Conservation (phyloP, 208 protist species). For the Lotmaria passim region DNA sequence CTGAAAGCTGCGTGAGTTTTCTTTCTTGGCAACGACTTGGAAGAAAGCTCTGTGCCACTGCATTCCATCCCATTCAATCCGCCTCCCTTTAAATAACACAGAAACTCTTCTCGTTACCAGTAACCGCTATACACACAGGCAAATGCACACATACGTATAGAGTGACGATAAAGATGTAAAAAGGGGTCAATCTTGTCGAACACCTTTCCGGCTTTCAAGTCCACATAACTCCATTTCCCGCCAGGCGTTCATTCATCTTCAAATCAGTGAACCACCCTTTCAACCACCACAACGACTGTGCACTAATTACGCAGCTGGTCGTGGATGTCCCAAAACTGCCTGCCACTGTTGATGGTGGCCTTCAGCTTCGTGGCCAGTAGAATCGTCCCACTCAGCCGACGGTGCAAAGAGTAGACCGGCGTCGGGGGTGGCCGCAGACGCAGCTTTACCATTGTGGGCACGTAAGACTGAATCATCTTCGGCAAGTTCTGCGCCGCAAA, state of each 20-base stretch:
- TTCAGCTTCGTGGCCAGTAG: conserved; percentile 92
- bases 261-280: no score
- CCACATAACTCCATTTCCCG: no score
- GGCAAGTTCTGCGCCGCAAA: conserved; percentile 90
- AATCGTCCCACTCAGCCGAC: conserved; percentile 95
- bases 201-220: no score
- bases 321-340: conserved; percentile 80
- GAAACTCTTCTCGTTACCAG: no score
- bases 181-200: no score
- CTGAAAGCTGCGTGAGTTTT: no score
- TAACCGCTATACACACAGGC: background rate
- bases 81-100: no score
- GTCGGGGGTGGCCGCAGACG: conserved; percentile 87
- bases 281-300: background rate
- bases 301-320: conserved; percentile 28
- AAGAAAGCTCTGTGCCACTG: no score
- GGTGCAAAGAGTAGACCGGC: conserved; percentile 96
- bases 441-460: conserved; percentile 94
- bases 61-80: no score
- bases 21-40: no score
- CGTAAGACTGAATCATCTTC: conserved; percentile 71
- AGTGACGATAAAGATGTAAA: background rate
- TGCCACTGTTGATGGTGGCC: conserved; percentile 73
- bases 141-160: background rate
- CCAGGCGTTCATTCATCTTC: no score